phyloP scores from a whole-genome alignment of 1,284 basidiomycete species.

The Cutaneotrichosporon cyanovorans region DNA sequence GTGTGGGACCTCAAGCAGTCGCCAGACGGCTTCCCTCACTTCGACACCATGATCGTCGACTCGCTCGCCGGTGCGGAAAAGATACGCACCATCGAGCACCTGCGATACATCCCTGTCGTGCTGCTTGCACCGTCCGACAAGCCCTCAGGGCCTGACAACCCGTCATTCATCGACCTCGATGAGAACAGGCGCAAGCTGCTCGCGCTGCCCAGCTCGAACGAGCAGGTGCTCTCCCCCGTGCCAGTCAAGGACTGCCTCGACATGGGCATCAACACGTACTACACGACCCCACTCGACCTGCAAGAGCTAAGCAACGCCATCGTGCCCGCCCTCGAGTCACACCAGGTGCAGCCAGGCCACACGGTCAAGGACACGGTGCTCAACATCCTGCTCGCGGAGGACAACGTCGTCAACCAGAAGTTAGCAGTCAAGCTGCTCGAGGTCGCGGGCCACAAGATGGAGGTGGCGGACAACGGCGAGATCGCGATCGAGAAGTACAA shows the following conservation, averaged over 20 bases:
- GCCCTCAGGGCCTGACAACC: constrained; percentile 31
- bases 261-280: constrained; percentile 45
- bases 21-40: constrained; percentile 70
- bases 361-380: constrained; percentile 76
- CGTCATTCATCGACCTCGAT: constrained; percentile 42
- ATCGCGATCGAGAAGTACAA: constrained; percentile 46
- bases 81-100: constrained; percentile 84
- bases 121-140: constrained; percentile 63
- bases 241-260: constrained; percentile 47
- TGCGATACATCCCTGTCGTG: constrained; percentile 94
- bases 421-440: constrained; percentile 94
- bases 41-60: constrained; percentile 95
- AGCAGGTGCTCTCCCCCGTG: constrained; percentile 41
- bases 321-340: constrained; percentile 88
- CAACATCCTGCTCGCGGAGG: constrained; percentile 94
- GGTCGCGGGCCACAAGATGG: constrained; percentile 90
- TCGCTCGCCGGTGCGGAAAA: constrained; percentile 73
- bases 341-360: constrained; percentile 73
- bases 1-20: constrained; percentile 56
- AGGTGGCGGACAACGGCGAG: constrained; percentile 96
- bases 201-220: constrained; percentile 33
- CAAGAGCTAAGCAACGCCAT: constrained; percentile 89
- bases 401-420: constrained; percentile 91
- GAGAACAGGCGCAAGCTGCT: constrained; percentile 36
- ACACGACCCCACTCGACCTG: constrained; percentile 76